Percentiles rank a stretch among this genome's conserved stretches.
These are phyloP conservation scores for Komagataella mondaviorum DNA, from an alignment of 805 yeast species.

Conservation along the genomic window DNA sequence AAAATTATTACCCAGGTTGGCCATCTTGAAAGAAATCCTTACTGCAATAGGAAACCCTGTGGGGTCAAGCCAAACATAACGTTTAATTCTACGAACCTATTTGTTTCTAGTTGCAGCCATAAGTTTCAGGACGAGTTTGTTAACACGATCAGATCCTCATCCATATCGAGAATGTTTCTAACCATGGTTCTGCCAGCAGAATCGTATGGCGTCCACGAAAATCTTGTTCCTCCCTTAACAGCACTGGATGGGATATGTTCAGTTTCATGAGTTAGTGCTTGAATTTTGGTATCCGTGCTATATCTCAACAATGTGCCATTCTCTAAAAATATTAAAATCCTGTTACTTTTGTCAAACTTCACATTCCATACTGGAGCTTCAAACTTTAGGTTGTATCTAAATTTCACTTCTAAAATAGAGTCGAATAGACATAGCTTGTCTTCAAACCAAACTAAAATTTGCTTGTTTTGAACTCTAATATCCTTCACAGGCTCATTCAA, in stretches of 20 bases:
- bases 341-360: background rate
- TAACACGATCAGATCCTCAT: background rate
- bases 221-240: background rate
- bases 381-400: background rate
- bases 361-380: background rate
- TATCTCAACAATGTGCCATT: background rate
- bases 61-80: background rate
- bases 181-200: background rate
- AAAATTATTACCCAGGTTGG: conserved; percentile 15
- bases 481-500: background rate
- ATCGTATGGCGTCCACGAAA: background rate
- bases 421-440: background rate
- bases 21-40: conserved; percentile 10
- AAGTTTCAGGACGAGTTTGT: background rate
- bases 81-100: background rate
- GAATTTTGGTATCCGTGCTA: background rate
- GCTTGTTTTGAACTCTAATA: background rate
- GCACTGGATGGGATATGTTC: background rate
- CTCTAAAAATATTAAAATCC: background rate
- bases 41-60: background rate
- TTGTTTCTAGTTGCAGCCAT: background rate
- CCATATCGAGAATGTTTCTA: background rate
- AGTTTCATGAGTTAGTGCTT: background rate
- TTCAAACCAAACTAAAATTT: background rate
- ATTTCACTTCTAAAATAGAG: background rate